These are phyloP conservation scores for Incumbomyces delicatus DNA, from an alignment of 2,329 filamentous ascomycete species.

Conservation along the genomic window DNA sequence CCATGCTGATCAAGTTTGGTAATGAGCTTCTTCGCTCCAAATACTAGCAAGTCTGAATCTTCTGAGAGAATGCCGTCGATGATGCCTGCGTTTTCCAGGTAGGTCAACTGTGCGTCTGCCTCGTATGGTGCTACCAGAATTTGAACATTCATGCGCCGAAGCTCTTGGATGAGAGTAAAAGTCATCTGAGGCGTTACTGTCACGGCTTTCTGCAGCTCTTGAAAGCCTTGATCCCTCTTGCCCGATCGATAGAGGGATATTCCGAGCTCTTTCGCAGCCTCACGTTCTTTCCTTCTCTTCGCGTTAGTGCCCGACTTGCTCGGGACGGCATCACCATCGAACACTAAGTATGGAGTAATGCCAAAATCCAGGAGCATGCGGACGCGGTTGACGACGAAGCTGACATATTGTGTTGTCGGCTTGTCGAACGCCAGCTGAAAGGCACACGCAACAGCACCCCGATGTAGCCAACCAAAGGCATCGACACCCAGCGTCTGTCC, in stretches of 20 bases:
- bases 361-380: slow-evolving; percentile 91
- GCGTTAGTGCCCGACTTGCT: slow-evolving; percentile 85
- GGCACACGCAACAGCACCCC: slow-evolving; percentile 81
- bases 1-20: slow-evolving; percentile 94
- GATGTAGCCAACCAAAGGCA: slow-evolving; percentile 96
- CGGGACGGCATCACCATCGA: slow-evolving; percentile 89
- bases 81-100: slow-evolving; percentile 75
- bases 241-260: slow-evolving; percentile 73
- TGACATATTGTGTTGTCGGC: slow-evolving; percentile 83
- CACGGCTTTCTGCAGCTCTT: slow-evolving; percentile 87
- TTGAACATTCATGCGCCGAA: slow-evolving; percentile 68
- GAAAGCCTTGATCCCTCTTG: slow-evolving; percentile 66
- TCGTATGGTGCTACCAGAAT: slow-evolving; percentile 96
- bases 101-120: slow-evolving; percentile 92
- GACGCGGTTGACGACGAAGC: slow-evolving; percentile 81
- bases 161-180: slow-evolving; percentile 75
- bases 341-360: slow-evolving; percentile 87
- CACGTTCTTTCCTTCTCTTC: slow-evolving; percentile 62
- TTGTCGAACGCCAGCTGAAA: slow-evolving; percentile 82
- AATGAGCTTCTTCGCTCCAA: slow-evolving; percentile 79
- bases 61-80: slow-evolving; percentile 87
- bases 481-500: slow-evolving; percentile 91
- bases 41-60: slow-evolving; percentile 91
- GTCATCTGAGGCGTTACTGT: slow-evolving; percentile 97
- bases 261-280: slow-evolving; percentile 65